phyloP scores from a whole-genome alignment of 1,284 basidiomycete species.

The Cutaneotrichosporon cyanovorans region DNA sequence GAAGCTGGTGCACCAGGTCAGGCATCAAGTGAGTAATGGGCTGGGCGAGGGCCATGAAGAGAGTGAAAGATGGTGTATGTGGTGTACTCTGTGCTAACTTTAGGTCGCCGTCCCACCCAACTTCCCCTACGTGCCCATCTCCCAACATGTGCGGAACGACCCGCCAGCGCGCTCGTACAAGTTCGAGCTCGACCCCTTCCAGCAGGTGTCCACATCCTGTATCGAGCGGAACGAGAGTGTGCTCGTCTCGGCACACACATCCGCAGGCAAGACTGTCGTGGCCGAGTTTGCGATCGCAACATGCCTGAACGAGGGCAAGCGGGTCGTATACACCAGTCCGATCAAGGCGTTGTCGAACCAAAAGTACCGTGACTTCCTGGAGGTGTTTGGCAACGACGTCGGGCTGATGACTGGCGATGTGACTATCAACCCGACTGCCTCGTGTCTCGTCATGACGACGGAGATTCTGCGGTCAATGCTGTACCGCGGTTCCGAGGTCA shows the following conservation, averaged over 20 bases:
- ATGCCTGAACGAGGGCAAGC: slow-evolving; percentile 74
- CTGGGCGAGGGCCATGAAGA: too few species aligned
- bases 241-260: slow-evolving; percentile 95
- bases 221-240: slow-evolving; percentile 98
- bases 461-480: slow-evolving; percentile 99
- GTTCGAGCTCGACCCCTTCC: slow-evolving; percentile 96
- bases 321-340: slow-evolving; percentile 98
- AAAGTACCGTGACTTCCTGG: slow-evolving; percentile 96
- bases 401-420: slow-evolving; percentile 99
- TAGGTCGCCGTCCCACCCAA: slow-evolving; percentile 92
- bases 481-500: slow-evolving; percentile 96
- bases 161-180: slow-evolving; percentile 91
- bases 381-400: slow-evolving; percentile 86
- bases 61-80: too few species aligned
- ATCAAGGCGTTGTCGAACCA: slow-evolving; percentile 99
- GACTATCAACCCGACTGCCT: slow-evolving; percentile 96
- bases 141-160: slow-evolving; percentile 80
- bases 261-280: slow-evolving; percentile 98
- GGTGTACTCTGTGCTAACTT: slow-evolving; percentile 50
- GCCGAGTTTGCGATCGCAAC: slow-evolving; percentile 99
- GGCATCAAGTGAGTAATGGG: slow-evolving; percentile 34
- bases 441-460: slow-evolving; percentile 98
- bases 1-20: slow-evolving; percentile 45
- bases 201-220: slow-evolving; percentile 85
- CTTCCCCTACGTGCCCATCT: slow-evolving; percentile 86